phyloP scores from a whole-genome alignment of 495 filamentous ascomycete genomes.

The Daldinia decipiens region DNA sequence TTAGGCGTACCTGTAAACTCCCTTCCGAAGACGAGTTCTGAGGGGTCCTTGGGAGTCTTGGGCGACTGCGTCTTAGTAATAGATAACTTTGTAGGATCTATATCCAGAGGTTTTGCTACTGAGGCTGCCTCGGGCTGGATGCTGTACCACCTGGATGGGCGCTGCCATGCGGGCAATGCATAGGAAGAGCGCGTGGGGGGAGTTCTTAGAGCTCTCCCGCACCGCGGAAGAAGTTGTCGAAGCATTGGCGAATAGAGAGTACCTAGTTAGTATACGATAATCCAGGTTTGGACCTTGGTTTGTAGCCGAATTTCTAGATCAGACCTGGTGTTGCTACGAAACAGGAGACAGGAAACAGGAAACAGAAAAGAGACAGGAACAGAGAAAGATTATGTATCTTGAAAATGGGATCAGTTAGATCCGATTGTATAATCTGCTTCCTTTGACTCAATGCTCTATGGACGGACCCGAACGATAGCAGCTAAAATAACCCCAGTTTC shows the following conservation, averaged over 20 bases:
- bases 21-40: conserved; percentile 86
- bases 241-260: conserved; percentile 38
- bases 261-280: neutral
- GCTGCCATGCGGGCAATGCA: conserved; percentile 36
- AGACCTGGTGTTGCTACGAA: conserved; percentile 11
- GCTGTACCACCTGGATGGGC: conserved; percentile 64
- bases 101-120: conserved; percentile 60
- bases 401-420: conserved; percentile 4
- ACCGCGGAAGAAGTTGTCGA: conserved; percentile 42
- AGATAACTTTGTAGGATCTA: conserved; percentile 80
- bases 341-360: no score
- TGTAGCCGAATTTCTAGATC: conserved; percentile 4
- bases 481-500: conserved; percentile 31
- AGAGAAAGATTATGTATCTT: conserved; percentile 3
- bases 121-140: conserved; percentile 64
- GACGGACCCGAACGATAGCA: conserved; percentile 25
- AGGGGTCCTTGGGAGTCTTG: conserved; percentile 73
- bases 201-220: conserved; percentile 42
- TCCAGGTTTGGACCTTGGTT: neutral
- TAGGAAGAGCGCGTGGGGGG: conserved; percentile 17
- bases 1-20: conserved; percentile 79
- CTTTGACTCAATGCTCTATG: conserved; percentile 26
- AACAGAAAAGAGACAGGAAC: conserved; percentile 2
- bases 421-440: conserved; percentile 15
- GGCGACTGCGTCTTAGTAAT: conserved; percentile 80